phyloP scores from a whole-genome alignment of 805 yeast genomes.

The Metschnikowia lachancei region DNA sequence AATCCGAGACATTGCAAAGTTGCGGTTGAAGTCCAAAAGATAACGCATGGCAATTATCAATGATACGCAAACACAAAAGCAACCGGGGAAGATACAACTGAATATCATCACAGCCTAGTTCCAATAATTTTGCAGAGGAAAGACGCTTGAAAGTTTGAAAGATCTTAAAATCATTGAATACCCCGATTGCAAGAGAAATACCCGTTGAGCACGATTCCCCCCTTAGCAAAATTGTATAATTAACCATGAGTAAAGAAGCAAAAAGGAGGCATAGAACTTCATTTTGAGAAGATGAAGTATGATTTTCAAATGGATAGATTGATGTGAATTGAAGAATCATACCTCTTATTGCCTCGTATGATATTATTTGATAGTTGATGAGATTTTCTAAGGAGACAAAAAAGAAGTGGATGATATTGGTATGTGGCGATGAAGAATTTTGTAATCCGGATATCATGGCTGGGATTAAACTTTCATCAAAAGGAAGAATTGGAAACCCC shows the following conservation, averaged over 20 bases:
- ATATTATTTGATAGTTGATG: conserved; percentile 32
- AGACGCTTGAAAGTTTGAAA: conserved; percentile 35
- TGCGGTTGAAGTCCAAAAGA: conserved; percentile 47
- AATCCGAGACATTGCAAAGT: conserved; percentile 3
- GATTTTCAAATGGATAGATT: conserved; percentile 34
- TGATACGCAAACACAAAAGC: conserved; percentile 43
- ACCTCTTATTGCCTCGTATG: conserved; percentile 32
- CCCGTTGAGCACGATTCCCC: conserved; percentile 62
- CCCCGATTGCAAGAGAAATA: conserved; percentile 40
- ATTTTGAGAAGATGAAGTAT: conserved; percentile 5
- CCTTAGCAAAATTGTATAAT: conserved; percentile 55
- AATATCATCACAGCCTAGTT: conserved; percentile 13
- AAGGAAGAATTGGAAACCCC: conserved; percentile 47
- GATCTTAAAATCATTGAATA: conserved; percentile 49
- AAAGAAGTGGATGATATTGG: conserved; percentile 40
- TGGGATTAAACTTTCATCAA: conserved; percentile 24
- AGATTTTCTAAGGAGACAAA: conserved; percentile 39
- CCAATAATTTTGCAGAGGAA: neutral
- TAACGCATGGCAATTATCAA: conserved; percentile 53
- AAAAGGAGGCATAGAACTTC: conserved; percentile 30
- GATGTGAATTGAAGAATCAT: conserved; percentile 35
- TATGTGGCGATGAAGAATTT: conserved; percentile 25
- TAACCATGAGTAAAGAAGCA: conserved; percentile 38
- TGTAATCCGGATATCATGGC: conserved; percentile 14
- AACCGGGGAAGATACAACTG: conserved; percentile 37